A percentile compares a stretch with the other conserved stretches of the same genome.
phyloP scores from a whole-genome alignment of 83 land plant genomes.

The Isoetes engelmannii region DNA sequence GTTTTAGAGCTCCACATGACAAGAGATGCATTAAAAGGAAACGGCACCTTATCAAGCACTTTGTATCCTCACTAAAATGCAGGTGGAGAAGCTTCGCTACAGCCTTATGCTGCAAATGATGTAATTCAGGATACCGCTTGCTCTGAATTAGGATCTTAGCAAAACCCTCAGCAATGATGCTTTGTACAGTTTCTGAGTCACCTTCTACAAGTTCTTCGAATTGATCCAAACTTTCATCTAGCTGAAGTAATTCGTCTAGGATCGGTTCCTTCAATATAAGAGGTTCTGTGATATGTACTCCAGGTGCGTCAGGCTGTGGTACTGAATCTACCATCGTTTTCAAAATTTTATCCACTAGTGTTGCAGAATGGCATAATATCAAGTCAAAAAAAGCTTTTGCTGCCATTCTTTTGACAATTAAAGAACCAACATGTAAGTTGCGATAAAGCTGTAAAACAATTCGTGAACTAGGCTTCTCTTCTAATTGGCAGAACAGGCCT shows the following conservation, averaged over 20 bases:
- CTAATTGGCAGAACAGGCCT: conserved; percentile 59
- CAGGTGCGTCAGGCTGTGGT: neutral
- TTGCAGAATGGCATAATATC: conserved; percentile 65
- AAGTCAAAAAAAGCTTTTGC: conserved; percentile 73
- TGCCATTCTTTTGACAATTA: conserved; percentile 49
- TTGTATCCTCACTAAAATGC: conserved; percentile 59
- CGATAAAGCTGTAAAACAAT: conserved; percentile 57
- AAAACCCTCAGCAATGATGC: conserved; percentile 80
- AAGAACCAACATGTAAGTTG: conserved; percentile 39
- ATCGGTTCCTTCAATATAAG: neutral
- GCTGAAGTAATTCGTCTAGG: neutral
- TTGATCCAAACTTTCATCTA: neutral
- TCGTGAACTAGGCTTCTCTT: conserved; percentile 49
- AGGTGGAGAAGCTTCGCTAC: conserved; percentile 52
- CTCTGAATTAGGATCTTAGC: conserved; percentile 82
- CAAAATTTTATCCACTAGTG: conserved; percentile 55
- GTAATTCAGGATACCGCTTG: conserved; percentile 49
- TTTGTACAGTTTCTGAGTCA: conserved; percentile 26
- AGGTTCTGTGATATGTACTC: neutral
- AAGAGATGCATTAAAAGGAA: neutral
- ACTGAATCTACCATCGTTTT: neutral
- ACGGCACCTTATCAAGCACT: conserved; percentile 49
- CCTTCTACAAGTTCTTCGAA: neutral
- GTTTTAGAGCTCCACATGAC: neutral
- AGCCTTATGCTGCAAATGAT: conserved; percentile 38